phyloP scores from a whole-genome alignment of 257 asterid species.

The Hygrophila difformis region DNA sequence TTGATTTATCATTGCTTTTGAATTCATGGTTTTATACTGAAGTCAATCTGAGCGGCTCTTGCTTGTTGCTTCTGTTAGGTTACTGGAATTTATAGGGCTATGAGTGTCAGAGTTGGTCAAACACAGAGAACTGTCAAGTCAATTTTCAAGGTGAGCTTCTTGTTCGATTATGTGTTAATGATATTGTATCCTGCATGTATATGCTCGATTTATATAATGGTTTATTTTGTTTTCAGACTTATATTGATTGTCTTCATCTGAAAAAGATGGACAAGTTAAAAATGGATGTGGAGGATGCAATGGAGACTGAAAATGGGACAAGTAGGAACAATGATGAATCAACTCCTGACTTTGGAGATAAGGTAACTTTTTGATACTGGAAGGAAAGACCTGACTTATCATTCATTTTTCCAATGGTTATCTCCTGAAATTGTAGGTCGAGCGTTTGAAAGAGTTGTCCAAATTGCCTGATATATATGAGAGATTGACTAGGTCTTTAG shows the following conservation, averaged over 20 bases:
- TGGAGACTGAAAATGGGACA: slow-evolving; percentile 54
- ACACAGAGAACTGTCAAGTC: slow-evolving; percentile 98
- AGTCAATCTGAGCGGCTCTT: slow-evolving; percentile 19
- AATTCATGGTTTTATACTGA: slow-evolving; percentile 1
- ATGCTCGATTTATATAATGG: slow-evolving; percentile 4
- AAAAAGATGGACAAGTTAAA: slow-evolving; percentile 85
- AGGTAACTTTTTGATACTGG: slow-evolving; percentile 32
- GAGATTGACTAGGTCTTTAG: slow-evolving; percentile 82
- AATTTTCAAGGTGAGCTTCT: slow-evolving; percentile 56
- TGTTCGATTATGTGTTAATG: slow-evolving; percentile 9
- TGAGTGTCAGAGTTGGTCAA: slow-evolving; percentile 89
- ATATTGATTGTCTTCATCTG: slow-evolving; percentile 88
- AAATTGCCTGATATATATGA: slow-evolving; percentile 84
- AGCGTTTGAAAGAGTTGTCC: slow-evolving; percentile 69
- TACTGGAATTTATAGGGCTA: slow-evolving; percentile 95
- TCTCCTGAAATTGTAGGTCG: slow-evolving; percentile 42
- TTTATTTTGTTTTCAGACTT: slow-evolving; percentile 56
- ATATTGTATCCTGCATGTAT: no score
- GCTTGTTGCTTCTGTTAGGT: slow-evolving; percentile 46
- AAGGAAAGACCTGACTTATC: not conserved
- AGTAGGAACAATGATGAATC: slow-evolving; percentile 30
- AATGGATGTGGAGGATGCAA: slow-evolving; percentile 64
- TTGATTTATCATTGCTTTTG: slow-evolving; percentile 3
- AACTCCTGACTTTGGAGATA: slow-evolving; percentile 32
- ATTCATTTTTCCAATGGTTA: slow-evolving; percentile 4